Percentiles rank a stretch among this genome's conserved stretches.
phyloP scores from a whole-genome alignment of 2,329 filamentous ascomycete species.

The Botryosphaeria dothidea region DNA sequence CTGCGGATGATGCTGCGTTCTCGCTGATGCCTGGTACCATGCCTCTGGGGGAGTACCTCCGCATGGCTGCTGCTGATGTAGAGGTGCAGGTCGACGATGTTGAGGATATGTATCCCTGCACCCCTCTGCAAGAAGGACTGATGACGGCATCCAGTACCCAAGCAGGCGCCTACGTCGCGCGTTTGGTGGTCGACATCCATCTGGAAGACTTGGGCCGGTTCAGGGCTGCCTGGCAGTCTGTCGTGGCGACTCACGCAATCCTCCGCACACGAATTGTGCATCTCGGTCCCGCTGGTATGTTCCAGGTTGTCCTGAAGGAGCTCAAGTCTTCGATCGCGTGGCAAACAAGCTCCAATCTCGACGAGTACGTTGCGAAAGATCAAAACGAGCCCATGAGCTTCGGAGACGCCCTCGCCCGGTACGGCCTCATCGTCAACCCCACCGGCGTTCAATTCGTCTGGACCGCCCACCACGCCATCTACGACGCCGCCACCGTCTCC shows the following conservation, averaged over 20 bases:
- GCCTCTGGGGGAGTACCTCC: constrained; percentile 18
- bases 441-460: constrained; percentile 51
- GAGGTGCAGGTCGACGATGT: constrained; percentile 24
- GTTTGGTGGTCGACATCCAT: constrained; percentile 35
- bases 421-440: constrained; percentile 33
- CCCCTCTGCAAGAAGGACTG: constrained; percentile 42
- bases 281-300: constrained; percentile 20
- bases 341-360: constrained; percentile 21
- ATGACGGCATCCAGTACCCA: constrained; percentile 42
- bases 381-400: constrained; percentile 37
- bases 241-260: constrained; percentile 33
- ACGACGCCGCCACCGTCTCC: constrained; percentile 36
- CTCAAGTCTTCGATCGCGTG: not conserved
- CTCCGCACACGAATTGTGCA: constrained; percentile 27
- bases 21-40: constrained; percentile 23
- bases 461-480: constrained; percentile 51
- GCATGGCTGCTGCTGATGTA: not conserved
- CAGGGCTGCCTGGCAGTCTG: constrained; percentile 38
- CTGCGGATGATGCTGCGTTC: not conserved
- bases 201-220: constrained; percentile 32
- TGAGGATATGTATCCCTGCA: constrained; percentile 52
- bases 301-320: not conserved
- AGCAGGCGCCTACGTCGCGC: constrained; percentile 39
- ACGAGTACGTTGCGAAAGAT: constrained; percentile 38
- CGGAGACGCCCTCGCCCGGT: constrained; percentile 40